Percentiles rank a stretch among this genome's conserved stretches.
phyloP scores from a whole-genome alignment of 2,329 filamentous ascomycete genomes.

The Sclerotinia sclerotiorum region DNA sequence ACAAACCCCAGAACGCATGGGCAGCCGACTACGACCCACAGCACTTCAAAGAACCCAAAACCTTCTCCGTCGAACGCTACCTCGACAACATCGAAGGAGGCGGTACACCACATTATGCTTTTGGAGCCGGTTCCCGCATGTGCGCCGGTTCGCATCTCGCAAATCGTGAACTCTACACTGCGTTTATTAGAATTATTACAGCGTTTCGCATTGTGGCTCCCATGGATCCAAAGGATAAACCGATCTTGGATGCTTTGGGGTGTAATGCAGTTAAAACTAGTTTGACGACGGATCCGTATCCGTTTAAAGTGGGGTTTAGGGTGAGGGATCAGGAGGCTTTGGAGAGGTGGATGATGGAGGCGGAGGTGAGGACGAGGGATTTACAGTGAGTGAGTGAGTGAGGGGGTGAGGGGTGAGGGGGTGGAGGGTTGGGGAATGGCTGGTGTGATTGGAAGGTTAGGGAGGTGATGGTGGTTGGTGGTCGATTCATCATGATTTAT shows the following conservation, averaged over 20 bases:
- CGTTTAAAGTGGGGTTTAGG: constrained; percentile 59
- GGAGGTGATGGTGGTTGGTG: too few species aligned
- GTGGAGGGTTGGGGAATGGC: neutral
- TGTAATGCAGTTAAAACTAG: constrained; percentile 58
- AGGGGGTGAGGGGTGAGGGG: neutral
- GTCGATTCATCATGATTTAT: too few species aligned
- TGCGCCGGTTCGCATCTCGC: constrained; percentile 63
- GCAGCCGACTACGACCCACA: constrained; percentile 69
- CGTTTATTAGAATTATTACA: constrained; percentile 57
- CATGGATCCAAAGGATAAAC: constrained; percentile 48
- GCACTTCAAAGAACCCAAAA: constrained; percentile 63
- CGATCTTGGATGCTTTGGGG: constrained; percentile 56
- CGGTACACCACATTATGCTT: constrained; percentile 62
- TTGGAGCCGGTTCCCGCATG: constrained; percentile 63
- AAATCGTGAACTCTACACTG: constrained; percentile 62
- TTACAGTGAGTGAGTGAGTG: constrained; percentile 15
- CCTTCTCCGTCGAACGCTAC: constrained; percentile 71
- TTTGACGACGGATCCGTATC: constrained; percentile 61
- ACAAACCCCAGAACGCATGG: constrained; percentile 59
- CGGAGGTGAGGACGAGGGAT: constrained; percentile 36
- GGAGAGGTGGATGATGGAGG: constrained; percentile 53
- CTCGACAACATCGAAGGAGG: constrained; percentile 51
- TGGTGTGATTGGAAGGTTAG: too few species aligned
- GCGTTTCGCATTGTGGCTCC: constrained; percentile 56
- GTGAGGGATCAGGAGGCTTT: constrained; percentile 49